phyloP scores from a whole-genome alignment of 2,329 filamentous ascomycete species.

The Trichoderma semiorbis region DNA sequence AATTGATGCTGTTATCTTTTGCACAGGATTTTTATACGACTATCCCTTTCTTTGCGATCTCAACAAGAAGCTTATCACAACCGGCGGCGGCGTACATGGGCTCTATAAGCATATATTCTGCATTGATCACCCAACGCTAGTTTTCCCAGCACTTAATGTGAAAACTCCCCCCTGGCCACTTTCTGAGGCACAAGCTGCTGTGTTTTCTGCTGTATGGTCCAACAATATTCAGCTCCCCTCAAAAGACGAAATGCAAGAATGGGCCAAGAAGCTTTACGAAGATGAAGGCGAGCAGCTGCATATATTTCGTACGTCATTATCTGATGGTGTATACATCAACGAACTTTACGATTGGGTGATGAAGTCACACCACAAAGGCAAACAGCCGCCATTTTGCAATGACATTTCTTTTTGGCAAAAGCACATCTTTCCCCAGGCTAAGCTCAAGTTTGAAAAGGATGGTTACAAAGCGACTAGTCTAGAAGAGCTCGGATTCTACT shows the following conservation, averaged over 20 bases:
- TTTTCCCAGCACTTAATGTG: conserved; percentile 73
- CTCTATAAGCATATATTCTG: conserved; percentile 80
- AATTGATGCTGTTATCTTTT: conserved; percentile 77
- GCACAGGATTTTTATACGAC: conserved; percentile 84
- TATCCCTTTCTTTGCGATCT: conserved; percentile 65
- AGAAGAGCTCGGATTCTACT: neutral
- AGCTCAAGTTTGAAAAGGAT: conserved; percentile 31
- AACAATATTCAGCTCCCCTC: conserved; percentile 64
- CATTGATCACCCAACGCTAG: conserved; percentile 70
- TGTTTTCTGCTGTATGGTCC: conserved; percentile 73
- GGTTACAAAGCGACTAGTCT: neutral
- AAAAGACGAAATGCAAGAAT: conserved; percentile 60
- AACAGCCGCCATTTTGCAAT: conserved; percentile 68
- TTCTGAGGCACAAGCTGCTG: conserved; percentile 73
- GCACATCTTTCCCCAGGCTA: conserved; percentile 63
- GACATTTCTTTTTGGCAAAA: conserved; percentile 70
- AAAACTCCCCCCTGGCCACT: conserved; percentile 83
- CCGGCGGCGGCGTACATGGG: conserved; percentile 66
- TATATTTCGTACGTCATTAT: conserved; percentile 26
- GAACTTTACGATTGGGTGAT: conserved; percentile 60
- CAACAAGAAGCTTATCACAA: conserved; percentile 54
- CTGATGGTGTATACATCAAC: conserved; percentile 70
- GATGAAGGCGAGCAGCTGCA: conserved; percentile 34
- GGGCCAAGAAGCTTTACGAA: conserved; percentile 62
- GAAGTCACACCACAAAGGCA: conserved; percentile 51